phyloP scores from a whole-genome alignment of 306 rosid species.

The Cicer judaicum region DNA sequence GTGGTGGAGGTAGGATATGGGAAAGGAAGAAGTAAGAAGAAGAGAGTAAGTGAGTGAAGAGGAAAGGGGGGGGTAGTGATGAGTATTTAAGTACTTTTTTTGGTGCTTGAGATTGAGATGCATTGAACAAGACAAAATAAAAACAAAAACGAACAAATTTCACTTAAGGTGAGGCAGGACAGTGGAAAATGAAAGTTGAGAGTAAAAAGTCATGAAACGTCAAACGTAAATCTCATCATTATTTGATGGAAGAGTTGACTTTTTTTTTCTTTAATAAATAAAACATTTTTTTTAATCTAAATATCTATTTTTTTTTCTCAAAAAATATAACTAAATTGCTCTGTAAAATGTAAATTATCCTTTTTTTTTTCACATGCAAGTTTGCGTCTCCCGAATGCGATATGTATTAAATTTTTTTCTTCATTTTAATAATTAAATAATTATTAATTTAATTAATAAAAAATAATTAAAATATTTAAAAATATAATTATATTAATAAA shows the following conservation, averaged over 20 bases:
- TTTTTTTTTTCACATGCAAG: too few species aligned
- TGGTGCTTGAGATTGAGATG: constrained; percentile 1
- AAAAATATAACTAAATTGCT: too few species aligned
- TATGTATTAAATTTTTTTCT: too few species aligned
- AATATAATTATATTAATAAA: too few species aligned
- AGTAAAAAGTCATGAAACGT: background rate
- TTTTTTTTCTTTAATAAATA: background rate
- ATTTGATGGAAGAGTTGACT: constrained; percentile 16
- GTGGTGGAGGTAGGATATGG: constrained; percentile 30
- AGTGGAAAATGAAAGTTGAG: background rate
- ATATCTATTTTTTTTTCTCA: too few species aligned
- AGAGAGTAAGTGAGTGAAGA: background rate
- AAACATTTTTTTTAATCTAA: too few species aligned
- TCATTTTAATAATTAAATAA: too few species aligned
- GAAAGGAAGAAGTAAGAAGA: constrained; percentile 12
- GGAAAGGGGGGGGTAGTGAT: background rate
- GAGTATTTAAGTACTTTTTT: constrained; percentile 51
- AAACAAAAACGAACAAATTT: background rate
- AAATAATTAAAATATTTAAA: too few species aligned
- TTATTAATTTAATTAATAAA: too few species aligned
- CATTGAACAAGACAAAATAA: constrained; percentile 22
- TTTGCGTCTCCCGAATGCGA: too few species aligned
- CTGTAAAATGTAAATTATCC: too few species aligned
- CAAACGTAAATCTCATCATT: background rate
- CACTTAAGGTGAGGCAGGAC: background rate